These are phyloP conservation scores for Sedum album DNA, from an alignment of 164 flowering plant genomes.

Conservation along the genomic window DNA sequence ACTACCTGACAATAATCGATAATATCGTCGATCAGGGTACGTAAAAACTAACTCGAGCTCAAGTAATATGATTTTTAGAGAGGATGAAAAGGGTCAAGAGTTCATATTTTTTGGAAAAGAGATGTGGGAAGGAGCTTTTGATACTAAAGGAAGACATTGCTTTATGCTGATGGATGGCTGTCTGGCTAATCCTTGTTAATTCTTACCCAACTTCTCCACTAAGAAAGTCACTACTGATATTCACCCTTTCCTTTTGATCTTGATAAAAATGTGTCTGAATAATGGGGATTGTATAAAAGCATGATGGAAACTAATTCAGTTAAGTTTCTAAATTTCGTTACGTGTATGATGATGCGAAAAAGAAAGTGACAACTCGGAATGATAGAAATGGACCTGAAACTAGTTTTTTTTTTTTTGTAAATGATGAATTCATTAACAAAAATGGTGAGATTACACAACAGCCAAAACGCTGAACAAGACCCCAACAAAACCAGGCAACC, in stretches of 20 bases:
- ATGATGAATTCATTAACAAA: too few relatives aligned
- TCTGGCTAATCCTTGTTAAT: slow-evolving; percentile 14
- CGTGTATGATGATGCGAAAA: background rate
- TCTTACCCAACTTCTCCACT: slow-evolving; percentile 11
- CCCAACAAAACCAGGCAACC: too few relatives aligned
- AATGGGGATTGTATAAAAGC: background rate
- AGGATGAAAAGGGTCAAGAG: background rate
- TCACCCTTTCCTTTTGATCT: background rate
- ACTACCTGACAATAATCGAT: too few relatives aligned
- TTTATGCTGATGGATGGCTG: slow-evolving; percentile 17
- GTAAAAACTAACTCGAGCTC: background rate
- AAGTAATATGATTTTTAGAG: background rate
- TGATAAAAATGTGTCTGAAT: background rate
- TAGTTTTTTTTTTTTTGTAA: too few relatives aligned
- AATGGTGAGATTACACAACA: too few relatives aligned
- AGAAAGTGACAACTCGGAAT: background rate
- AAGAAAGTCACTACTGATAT: background rate
- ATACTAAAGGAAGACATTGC: background rate
- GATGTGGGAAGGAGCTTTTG: slow-evolving; percentile 16
- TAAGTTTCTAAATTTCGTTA: background rate
- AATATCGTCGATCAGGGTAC: too few relatives aligned
- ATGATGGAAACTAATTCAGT: background rate
- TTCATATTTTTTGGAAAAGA: slow-evolving; percentile 11
- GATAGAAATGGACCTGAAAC: background rate
- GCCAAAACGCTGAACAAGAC: too few relatives aligned